Evolutionary conservation across 2,329 filamentous ascomycete genomes (phyloP), one percentile per base, ranked within the genome.

Genomic region (Periglandula ipomoeae): DNA sequence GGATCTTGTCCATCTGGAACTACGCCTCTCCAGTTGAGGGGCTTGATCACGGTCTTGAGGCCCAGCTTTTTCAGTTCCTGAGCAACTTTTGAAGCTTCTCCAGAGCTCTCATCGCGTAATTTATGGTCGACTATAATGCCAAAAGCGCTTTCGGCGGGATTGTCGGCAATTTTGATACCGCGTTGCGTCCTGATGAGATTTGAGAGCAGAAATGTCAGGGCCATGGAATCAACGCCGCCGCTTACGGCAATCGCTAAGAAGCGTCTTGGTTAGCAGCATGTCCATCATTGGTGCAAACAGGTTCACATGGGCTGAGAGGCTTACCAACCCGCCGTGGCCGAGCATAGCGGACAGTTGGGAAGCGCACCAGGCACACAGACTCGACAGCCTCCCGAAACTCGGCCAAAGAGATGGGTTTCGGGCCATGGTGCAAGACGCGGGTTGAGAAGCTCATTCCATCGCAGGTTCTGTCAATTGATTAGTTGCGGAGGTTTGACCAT

Each of bases 191-290:
- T 61, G 34, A 66, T 65, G 32, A 76, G 58, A 41, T 70, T 65
- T 44, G 73, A 75, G 61, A 86, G 87, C 32, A 97, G 75, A 52
- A 74, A 82, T 48, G 89, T 89, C 52, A 98, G 73, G 24, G 91
- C 91, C 90, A 97, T 98, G n/a, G 91, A 97, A 66, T 98, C 93
- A 35, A 93, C 87, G 7, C 93, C 93, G 22, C 93, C 93, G 61
- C 90, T 96, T 52, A 97, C 73, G 15, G 90, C 93, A 51, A 97
- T 70, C 47, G 77, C 84, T 87, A 53, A 7, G 20, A 8, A 30
- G 26, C 11, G n/a, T 30, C 37, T 48, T 30, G 37, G 38, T 49
- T 38, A 46, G 42, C 46, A 32, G 48, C 32, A 8, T 11, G 10
- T 10, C n/a, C 11, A 23, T 4, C 9, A 24, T 20, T 15, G 38